Conservation (phyloP, 2,329 filamentous ascomycete genomes). For the Thielaviopsis euricoi region DNA sequence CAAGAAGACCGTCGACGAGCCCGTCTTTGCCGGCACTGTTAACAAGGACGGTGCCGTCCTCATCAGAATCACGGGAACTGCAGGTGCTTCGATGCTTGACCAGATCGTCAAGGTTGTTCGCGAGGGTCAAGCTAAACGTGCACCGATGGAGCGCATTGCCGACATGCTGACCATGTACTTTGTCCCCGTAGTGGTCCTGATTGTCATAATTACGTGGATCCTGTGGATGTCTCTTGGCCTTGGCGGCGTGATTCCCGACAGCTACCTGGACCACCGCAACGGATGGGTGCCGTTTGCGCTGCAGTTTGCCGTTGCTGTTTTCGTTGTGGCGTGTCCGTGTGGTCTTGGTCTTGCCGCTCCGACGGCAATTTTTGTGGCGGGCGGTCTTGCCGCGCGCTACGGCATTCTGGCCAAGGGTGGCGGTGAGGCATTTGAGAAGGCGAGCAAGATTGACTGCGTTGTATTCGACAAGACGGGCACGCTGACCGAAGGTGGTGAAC, state of each 20-base stretch:
- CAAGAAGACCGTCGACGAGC: constrained; percentile 44
- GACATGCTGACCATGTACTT: constrained; percentile 62
- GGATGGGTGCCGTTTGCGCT: constrained; percentile 59
- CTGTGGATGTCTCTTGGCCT: constrained; percentile 52
- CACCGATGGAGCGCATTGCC: constrained; percentile 59
- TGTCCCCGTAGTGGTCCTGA: constrained; percentile 52
- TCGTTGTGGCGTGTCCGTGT: constrained; percentile 75
- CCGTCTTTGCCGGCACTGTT: constrained; percentile 56
- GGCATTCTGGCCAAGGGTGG: constrained; percentile 74
- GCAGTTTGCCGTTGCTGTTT: constrained; percentile 71
- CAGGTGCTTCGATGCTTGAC: constrained; percentile 61
- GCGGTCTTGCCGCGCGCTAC: constrained; percentile 60
- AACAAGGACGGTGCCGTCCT: constrained; percentile 51
- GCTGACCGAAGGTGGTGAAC: constrained; percentile 56
- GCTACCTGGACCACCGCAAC: constrained; percentile 41
- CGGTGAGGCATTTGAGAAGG: constrained; percentile 73
- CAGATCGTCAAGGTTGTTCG: constrained; percentile 62
- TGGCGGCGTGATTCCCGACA: constrained; percentile 35
- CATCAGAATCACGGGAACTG: constrained; percentile 45
- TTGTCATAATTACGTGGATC: constrained; percentile 56
- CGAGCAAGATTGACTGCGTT: constrained; percentile 58
- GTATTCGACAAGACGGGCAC: constrained; percentile 87
- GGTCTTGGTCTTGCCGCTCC: constrained; percentile 73
- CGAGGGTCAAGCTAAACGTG: constrained; percentile 60
- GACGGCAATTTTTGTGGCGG: constrained; percentile 70